phyloP scores from a whole-genome alignment of 2,329 filamentous ascomycete genomes.

The Aspergillus eucalypticola region DNA sequence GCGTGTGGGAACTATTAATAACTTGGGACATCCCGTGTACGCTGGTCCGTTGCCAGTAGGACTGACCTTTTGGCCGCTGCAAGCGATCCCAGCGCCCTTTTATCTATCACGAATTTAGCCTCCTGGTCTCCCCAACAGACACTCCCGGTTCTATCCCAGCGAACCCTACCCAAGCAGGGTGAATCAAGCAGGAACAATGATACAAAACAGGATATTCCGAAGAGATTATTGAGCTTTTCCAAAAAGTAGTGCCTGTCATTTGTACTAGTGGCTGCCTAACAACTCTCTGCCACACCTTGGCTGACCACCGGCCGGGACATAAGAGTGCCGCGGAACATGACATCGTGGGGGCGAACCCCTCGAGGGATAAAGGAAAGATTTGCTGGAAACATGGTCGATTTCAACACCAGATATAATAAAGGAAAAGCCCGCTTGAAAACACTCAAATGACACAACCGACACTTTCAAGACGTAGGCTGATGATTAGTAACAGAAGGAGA shows the following conservation, averaged over 20 bases:
- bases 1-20: too few relatives aligned
- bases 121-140: too few relatives aligned
- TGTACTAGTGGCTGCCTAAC: conserved; percentile 13
- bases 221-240: neutral
- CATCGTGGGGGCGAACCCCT: conserved; percentile 5
- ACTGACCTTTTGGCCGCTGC: too few relatives aligned
- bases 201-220: neutral
- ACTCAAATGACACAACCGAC: conserved; percentile 21
- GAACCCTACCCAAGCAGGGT: too few relatives aligned
- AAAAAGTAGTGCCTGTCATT: conserved; percentile 16
- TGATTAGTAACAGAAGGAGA: conserved; percentile 25
- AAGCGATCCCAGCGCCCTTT: too few relatives aligned
- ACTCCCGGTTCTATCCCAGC: too few relatives aligned
- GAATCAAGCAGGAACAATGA: too few relatives aligned
- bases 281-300: conserved; percentile 10
- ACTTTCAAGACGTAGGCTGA: conserved; percentile 19
- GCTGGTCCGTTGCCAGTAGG: too few relatives aligned
- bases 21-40: too few relatives aligned
- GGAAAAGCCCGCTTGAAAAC: conserved; percentile 22
- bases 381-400: conserved; percentile 16
- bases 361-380: conserved; percentile 9
- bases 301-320: neutral
- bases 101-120: too few relatives aligned
- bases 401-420: conserved; percentile 18
- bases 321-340: neutral